phyloP scores from a whole-genome alignment of 169 alveolate genomes.

The Plasmodium gallinaceum region DNA sequence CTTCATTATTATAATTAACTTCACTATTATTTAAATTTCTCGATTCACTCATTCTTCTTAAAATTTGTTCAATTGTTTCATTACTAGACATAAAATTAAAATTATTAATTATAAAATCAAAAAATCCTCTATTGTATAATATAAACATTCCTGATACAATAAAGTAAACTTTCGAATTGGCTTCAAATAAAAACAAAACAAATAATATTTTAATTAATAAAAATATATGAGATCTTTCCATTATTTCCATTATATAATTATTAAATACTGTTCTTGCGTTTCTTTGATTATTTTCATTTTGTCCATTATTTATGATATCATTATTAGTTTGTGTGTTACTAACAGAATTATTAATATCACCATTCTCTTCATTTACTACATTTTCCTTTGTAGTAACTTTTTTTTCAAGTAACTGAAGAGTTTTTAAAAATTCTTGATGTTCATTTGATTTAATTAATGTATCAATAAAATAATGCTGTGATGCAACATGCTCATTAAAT shows the following conservation, averaged over 20 bases:
- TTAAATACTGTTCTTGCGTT: conserved; percentile 36
- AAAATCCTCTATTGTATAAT: conserved; percentile 63
- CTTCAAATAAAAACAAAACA: conserved; percentile 73
- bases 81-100: conserved; percentile 60
- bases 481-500: conserved; percentile 56
- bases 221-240: conserved; percentile 53
- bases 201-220: conserved; percentile 57
- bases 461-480: conserved; percentile 66
- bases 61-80: conserved; percentile 70
- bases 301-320: neutral
- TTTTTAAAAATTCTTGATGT: conserved; percentile 45
- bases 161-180: conserved; percentile 36
- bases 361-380: neutral
- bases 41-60: conserved; percentile 68
- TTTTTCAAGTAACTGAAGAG: conserved; percentile 8
- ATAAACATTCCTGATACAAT: conserved; percentile 57
- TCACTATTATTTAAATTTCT: conserved; percentile 29
- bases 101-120: conserved; percentile 44
- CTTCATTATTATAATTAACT: conserved; percentile 6
- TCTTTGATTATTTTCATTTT: conserved; percentile 11
- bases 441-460: conserved; percentile 74
- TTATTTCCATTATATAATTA: conserved; percentile 47
- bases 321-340: neutral
- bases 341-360: neutral
- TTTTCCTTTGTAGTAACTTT: conserved; percentile 23